Conservation (phyloP, 805 yeast genomes). For the Dipodascus geniculatus region DNA sequence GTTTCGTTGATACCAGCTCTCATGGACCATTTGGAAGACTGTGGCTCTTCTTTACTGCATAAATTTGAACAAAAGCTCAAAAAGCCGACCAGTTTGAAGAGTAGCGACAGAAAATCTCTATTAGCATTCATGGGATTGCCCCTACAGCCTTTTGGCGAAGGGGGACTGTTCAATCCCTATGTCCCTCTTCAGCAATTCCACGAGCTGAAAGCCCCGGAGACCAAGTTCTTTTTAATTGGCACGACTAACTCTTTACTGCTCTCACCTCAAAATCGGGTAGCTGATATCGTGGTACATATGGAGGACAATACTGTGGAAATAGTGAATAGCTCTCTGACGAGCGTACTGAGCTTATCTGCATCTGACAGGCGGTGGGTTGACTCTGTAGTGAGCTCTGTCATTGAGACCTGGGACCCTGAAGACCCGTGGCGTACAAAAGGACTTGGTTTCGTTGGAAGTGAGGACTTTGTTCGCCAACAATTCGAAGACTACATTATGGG, state of each 20-base stretch:
- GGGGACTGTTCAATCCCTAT: slow-evolving; percentile 86
- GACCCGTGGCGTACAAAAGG: slow-evolving; percentile 32
- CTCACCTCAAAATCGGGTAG: slow-evolving; percentile 39
- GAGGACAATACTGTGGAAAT: slow-evolving; percentile 34
- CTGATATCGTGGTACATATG: slow-evolving; percentile 53
- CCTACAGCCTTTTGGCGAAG: slow-evolving; percentile 69
- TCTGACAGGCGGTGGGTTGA: slow-evolving; percentile 72
- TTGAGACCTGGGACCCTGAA: slow-evolving; percentile 31
- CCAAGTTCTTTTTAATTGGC: slow-evolving; percentile 66
- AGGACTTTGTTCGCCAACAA: slow-evolving; percentile 76
- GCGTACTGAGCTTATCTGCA: slow-evolving; percentile 35
- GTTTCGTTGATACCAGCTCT: slow-evolving; percentile 77
- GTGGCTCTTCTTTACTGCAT: slow-evolving; percentile 66
- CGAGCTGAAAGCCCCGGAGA: slow-evolving; percentile 45
- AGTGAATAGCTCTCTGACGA: slow-evolving; percentile 31
- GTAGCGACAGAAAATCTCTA: slow-evolving; percentile 69
- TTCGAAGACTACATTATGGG: slow-evolving; percentile 87
- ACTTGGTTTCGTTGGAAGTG: slow-evolving; percentile 55
- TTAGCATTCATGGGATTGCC: slow-evolving; percentile 80
- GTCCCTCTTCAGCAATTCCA: slow-evolving; percentile 84
- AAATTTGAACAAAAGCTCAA: slow-evolving; percentile 37
- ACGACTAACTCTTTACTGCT: slow-evolving; percentile 75
- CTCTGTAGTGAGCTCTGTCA: slow-evolving; percentile 39
- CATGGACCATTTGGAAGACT: slow-evolving; percentile 56
- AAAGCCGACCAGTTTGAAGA: slow-evolving; percentile 55